Conservation (phyloP, 108 stramenopile genomes). For the Conticribra guillardii region DNA sequence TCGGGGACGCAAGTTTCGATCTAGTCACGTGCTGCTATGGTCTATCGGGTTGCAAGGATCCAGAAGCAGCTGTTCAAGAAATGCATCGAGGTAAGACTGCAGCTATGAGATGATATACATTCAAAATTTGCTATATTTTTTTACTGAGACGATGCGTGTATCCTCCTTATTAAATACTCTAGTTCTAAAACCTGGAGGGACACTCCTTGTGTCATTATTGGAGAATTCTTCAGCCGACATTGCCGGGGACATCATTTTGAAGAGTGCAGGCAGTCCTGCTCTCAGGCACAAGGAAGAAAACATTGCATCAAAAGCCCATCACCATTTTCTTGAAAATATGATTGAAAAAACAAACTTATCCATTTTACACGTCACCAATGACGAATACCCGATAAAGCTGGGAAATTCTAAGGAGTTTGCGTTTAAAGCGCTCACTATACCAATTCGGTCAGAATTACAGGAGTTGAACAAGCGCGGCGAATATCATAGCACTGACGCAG, state of each 20-base stretch:
- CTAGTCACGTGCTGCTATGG: constrained; percentile 49
- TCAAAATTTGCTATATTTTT: no score
- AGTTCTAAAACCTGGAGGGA: constrained; percentile 52
- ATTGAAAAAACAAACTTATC: constrained; percentile 35
- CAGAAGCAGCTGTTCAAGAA: constrained; percentile 38
- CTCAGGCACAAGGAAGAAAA: constrained; percentile 18
- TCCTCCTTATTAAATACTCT: neutral
- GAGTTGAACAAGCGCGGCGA: constrained; percentile 26
- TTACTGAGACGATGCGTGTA: no score
- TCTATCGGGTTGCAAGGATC: constrained; percentile 30
- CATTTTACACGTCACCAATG: constrained; percentile 25
- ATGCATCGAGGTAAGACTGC: constrained; percentile 25
- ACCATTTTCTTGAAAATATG: constrained; percentile 20
- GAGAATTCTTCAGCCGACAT: constrained; percentile 42
- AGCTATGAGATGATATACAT: no score
- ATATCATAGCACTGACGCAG: constrained; percentile 28
- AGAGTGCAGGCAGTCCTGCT: constrained; percentile 29
- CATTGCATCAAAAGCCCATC: neutral
- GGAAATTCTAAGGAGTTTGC: constrained; percentile 36
- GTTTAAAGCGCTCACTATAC: constrained; percentile 43
- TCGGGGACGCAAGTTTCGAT: constrained; percentile 45
- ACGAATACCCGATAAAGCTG: constrained; percentile 44
- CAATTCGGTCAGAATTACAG: constrained; percentile 25
- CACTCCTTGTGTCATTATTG: constrained; percentile 41
- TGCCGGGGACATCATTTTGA: constrained; percentile 40